Evolutionary conservation across 345 rosid genomes (phyloP).

Genomic region (Balakata baccata): DNA sequence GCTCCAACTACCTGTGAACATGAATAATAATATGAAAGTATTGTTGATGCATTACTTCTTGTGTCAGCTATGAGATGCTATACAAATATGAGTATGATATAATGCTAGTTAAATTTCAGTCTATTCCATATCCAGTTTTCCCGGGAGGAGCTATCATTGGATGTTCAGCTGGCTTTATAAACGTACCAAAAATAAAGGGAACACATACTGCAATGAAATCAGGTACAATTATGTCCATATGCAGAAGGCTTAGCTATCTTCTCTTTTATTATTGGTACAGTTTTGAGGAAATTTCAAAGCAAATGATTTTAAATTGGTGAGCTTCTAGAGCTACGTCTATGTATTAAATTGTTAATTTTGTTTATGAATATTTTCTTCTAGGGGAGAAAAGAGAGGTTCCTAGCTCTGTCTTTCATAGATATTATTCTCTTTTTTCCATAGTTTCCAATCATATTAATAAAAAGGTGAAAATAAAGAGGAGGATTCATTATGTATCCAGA

Average conservation of each 20-base stretch:
- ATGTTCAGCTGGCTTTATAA: conserved; percentile 93
- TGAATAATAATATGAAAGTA: background rate
- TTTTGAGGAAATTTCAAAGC: background rate
- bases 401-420: background rate
- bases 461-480: background rate
- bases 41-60: background rate
- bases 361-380: background rate
- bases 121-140: conserved; percentile 95
- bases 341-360: background rate
- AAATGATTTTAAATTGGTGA: background rate
- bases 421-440: background rate
- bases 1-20: background rate
- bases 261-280: background rate
- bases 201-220: conserved; percentile 99
- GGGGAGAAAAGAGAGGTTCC: background rate
- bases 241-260: background rate
- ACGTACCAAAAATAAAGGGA: conserved; percentile 97
- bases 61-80: conserved; percentile 13
- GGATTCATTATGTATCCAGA: background rate
- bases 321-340: background rate
- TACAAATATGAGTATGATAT: conserved; percentile 53
- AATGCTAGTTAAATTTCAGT: conserved; percentile 95
- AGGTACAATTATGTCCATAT: conserved; percentile 39
- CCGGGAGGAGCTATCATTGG: conserved; percentile 97
- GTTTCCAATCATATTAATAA: background rate